Evolutionary conservation across 2,329 filamentous ascomycete species (phyloP), one percentile per base, ranked within the genome.

Genomic region (Penicillium capsulatum): DNA sequence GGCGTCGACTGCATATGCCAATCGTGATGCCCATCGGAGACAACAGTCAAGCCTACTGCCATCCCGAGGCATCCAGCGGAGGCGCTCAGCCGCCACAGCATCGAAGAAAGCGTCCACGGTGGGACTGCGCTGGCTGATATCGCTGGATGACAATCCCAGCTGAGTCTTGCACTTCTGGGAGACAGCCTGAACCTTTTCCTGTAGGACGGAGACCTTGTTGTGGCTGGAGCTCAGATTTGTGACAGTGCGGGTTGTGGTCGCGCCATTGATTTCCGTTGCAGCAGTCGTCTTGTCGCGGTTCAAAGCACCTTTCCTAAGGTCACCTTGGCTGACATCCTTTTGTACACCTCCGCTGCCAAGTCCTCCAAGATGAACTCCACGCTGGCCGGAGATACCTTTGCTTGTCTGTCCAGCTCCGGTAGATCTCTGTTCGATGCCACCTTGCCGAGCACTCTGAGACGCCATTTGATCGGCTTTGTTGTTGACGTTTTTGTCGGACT

Each of bases 11-110:
- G 60, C 58, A 38, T 61, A 60, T 5, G 60, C 58, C 11, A 64
- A 34, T n/a, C 58, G 48, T 3, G 59, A 63, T 2, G 66, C 64
- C 50, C 65, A 64, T n/a, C 60, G 42, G 7, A 68, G 54, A 26
- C 62, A 60, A 28, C 62, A 64, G 40, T 68, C 66, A 11, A 66
- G 58, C 38, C 61, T 60, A 50, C 65, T 66, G 3, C 66, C 66
- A 53, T 67, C 63, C 2, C 60, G 55, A 8, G 66, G 66, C 54
- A 68, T 64, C 40, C 61, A 60, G 11, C 62, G 60, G 35, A 68
- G 54, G 15, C 66, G 56, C 39, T 67, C 64, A 4, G 50, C 41
- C 2, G 64, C 57, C 30, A 68, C 62, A 3, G 53, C 47, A 36
- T 64, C 59, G 16, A 63, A 63, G 41, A 63, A 62, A 16, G 44